Conservation (phyloP, 805 yeast species). For the Spencermartinsiella europaea region DNA sequence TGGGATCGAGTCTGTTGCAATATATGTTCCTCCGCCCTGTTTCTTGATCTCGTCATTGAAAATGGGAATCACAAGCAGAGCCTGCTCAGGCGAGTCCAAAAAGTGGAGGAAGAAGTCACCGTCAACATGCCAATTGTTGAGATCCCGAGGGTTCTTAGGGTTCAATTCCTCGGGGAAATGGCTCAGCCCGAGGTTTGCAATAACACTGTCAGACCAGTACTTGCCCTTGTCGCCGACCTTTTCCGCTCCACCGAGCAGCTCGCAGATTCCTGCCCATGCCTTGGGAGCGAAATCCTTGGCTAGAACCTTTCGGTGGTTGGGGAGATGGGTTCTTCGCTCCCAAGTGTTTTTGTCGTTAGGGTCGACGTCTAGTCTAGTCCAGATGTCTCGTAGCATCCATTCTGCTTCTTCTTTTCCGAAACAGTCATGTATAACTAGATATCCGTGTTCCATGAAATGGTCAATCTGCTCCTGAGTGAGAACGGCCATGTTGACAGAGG, state of each 20-base stretch:
- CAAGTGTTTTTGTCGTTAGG: constrained; percentile 8
- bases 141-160: constrained; percentile 8
- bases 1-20: constrained; percentile 12
- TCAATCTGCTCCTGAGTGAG: constrained; percentile 4
- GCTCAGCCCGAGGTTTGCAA: constrained; percentile 8
- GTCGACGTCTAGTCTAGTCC: constrained; percentile 8
- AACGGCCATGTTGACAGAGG: no score
- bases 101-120: constrained; percentile 13
- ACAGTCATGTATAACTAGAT: constrained; percentile 5
- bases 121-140: constrained; percentile 12
- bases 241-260: constrained; percentile 11
- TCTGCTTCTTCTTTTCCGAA: constrained; percentile 8
- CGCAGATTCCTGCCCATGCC: constrained; percentile 13
- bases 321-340: constrained; percentile 6
- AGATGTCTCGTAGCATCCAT: constrained; percentile 11
- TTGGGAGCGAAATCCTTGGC: constrained; percentile 11
- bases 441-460: constrained; percentile 8
- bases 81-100: constrained; percentile 14
- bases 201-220: constrained; percentile 10
- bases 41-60: constrained; percentile 8
- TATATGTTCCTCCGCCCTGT: constrained; percentile 9
- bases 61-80: constrained; percentile 11
- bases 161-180: not conserved
- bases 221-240: constrained; percentile 4
- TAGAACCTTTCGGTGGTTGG: constrained; percentile 8